Evolutionary conservation across 2,329 filamentous ascomycete species (phyloP).

Genomic region (Paecilomyces variotii): DNA sequence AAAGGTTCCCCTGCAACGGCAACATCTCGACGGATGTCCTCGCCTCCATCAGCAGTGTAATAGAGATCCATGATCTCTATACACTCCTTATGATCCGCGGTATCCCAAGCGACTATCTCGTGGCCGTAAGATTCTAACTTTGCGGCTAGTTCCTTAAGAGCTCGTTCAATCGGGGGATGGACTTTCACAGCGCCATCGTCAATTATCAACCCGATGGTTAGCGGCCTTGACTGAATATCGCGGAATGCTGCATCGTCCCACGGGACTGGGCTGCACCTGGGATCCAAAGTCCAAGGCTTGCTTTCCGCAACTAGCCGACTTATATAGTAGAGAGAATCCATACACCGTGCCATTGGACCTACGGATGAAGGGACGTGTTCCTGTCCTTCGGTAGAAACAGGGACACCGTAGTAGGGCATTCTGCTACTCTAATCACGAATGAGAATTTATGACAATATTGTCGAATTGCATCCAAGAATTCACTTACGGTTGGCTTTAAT

Average conservation of each 20-base stretch:
- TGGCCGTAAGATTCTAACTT: conserved; percentile 44
- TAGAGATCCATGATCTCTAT: conserved; percentile 54
- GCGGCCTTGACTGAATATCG: conserved; percentile 32
- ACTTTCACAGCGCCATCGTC: conserved; percentile 49
- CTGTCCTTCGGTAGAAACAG: conserved; percentile 56
- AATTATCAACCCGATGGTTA: conserved; percentile 44
- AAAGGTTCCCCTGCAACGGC: conserved; percentile 50
- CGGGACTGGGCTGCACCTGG: conserved; percentile 44
- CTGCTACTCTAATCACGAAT: conserved; percentile 41
- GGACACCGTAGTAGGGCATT: conserved; percentile 50
- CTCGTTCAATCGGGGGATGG: conserved; percentile 46
- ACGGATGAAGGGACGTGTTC: conserved; percentile 56
- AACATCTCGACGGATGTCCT: conserved; percentile 53
- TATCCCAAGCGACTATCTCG: conserved; percentile 47
- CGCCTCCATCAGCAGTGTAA: conserved; percentile 56
- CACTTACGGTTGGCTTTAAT: conserved; percentile 39
- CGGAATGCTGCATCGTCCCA: conserved; percentile 45
- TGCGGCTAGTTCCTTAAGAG: conserved; percentile 29
- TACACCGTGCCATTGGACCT: conserved; percentile 50
- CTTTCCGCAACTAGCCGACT: conserved; percentile 42
- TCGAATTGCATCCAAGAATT: not conserved
- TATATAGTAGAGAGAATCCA: conserved; percentile 41
- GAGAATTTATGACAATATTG: not conserved
- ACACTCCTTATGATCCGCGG: conserved; percentile 45
- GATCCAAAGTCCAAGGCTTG: conserved; percentile 48